Base-by-base conservation (phyloP, 2,329 filamentous ascomycete species). In the Pseudogymnoascus sp. region DNA sequence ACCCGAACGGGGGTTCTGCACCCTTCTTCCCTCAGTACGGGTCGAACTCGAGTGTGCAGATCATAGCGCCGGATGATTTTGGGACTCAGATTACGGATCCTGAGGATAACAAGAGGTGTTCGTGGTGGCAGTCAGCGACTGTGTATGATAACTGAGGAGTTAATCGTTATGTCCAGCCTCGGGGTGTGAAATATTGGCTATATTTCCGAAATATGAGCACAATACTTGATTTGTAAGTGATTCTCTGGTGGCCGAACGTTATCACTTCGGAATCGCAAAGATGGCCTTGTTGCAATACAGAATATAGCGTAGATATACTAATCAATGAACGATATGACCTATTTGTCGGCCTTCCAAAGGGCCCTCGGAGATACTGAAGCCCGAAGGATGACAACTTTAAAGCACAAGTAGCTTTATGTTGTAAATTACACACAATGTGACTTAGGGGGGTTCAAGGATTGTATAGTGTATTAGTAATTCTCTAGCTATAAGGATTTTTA, bases 1-100 rank as follows among this genome's bases (percentile, higher is more conserved):
- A 70, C 57, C 75, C 77, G 6, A 73, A 71, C 26, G 67, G 65
- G 5, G 26, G 26, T 31, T 11, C 7, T 3, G 60, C 67, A 5
- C 67, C 67, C 16, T 64, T 59, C 51, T 71, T 71, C 57, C 67
- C 68, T 5, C 42, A 60, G n/a, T 72, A 72, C 61, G 64, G 67
- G 12, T 47, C 54, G 1, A 66, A 69, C 7, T 57, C 26, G n/a
- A 57, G 47, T 11, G 47, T 57, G 26, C 47, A 57, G 26, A 8
- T 57, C 26, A n/a, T 57, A 18, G 26, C 26, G 26, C 26, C 26
- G 14, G 14, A 57, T 31, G 47, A 54, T 31, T 57, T 57, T 57
- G 47, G 47, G 26, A 18, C 47, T 12, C 47, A 57, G 29, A 18
- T 57, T 16, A 57, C 26, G 10, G n/a, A 57, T 18, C 47, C 47